Evolutionary conservation across 2,329 filamentous ascomycete genomes (phyloP).

Genomic region (Hypoxylon sp.): DNA sequence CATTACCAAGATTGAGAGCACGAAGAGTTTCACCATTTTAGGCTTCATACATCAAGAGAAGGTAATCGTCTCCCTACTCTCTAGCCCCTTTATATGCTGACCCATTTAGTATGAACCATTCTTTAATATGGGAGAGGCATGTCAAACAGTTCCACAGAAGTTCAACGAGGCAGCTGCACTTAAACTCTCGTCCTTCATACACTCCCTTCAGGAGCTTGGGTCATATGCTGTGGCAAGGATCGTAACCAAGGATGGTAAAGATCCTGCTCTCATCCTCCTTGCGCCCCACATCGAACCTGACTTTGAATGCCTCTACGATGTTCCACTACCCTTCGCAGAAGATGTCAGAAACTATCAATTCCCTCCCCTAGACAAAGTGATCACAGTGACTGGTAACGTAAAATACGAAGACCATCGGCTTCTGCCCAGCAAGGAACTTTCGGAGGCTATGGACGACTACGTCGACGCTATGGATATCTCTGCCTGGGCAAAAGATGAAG

Average conservation of each 20-base stretch:
- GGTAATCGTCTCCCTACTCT: slow-evolving; percentile 59
- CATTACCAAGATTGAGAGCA: slow-evolving; percentile 87
- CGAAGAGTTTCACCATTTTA: slow-evolving; percentile 82
- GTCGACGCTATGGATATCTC: slow-evolving; percentile 94
- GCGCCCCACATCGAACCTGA: slow-evolving; percentile 84
- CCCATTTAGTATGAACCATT: slow-evolving; percentile 80
- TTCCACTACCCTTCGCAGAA: slow-evolving; percentile 93
- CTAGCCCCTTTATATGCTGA: slow-evolving; percentile 41
- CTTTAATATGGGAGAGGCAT: slow-evolving; percentile 85
- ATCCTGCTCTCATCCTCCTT: slow-evolving; percentile 82
- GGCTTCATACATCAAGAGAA: slow-evolving; percentile 85
- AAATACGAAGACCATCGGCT: slow-evolving; percentile 87
- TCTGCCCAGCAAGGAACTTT: slow-evolving; percentile 81
- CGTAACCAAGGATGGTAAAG: slow-evolving; percentile 85
- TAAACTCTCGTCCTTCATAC: slow-evolving; percentile 89
- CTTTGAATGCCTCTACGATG: slow-evolving; percentile 88
- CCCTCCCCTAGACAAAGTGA: slow-evolving; percentile 86
- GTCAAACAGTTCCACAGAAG: slow-evolving; percentile 82
- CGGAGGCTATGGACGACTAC: slow-evolving; percentile 88
- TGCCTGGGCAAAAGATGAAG: slow-evolving; percentile 77
- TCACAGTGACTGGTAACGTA: slow-evolving; percentile 87
- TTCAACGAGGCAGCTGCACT: slow-evolving; percentile 86
- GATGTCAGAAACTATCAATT: slow-evolving; percentile 93
- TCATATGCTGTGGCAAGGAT: slow-evolving; percentile 89
- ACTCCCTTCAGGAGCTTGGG: slow-evolving; percentile 86